A percentile compares a stretch with the other conserved stretches of the same genome.
These are phyloP conservation scores for Trichophyton mentagrophytes DNA, from an alignment of 2,329 filamentous ascomycete species.

Conservation along the genomic window DNA sequence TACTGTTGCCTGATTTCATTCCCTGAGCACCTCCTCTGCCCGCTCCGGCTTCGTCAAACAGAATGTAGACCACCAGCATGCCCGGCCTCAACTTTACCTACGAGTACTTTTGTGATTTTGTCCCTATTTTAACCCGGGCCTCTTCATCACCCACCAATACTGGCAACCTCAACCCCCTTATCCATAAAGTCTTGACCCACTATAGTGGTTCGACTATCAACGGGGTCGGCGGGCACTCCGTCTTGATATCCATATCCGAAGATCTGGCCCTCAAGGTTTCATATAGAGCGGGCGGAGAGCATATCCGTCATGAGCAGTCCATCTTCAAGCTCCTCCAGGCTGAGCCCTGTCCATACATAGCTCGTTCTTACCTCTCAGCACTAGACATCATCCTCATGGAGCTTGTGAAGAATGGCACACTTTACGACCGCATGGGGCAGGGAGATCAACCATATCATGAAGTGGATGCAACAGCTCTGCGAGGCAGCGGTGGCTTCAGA, in stretches of 20 bases:
- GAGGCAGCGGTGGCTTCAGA: constrained; percentile 13
- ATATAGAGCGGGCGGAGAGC: neutral
- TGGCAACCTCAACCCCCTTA: neutral
- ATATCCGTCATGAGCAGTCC: neutral
- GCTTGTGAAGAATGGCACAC: neutral
- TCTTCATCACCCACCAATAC: neutral
- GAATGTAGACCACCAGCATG: neutral
- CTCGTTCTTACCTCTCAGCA: neutral
- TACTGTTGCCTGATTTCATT: neutral
- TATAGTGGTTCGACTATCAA: neutral
- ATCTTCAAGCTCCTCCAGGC: neutral
- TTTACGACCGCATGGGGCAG: neutral
- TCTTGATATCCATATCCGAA: neutral
- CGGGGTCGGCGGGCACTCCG: neutral
- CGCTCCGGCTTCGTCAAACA: neutral
- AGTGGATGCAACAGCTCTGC: constrained; percentile 8
- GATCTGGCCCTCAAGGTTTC: neutral
- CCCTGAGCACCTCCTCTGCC: neutral
- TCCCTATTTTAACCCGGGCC: neutral
- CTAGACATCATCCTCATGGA: neutral
- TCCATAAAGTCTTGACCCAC: neutral
- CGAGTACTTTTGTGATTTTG: neutral
- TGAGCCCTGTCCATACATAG: neutral
- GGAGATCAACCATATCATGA: neutral
- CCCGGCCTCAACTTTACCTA: neutral